Percentiles rank a stretch among this genome's conserved stretches.
phyloP scores from a whole-genome alignment of 1,284 basidiomycete genomes.

The Kwoniella shivajii region DNA sequence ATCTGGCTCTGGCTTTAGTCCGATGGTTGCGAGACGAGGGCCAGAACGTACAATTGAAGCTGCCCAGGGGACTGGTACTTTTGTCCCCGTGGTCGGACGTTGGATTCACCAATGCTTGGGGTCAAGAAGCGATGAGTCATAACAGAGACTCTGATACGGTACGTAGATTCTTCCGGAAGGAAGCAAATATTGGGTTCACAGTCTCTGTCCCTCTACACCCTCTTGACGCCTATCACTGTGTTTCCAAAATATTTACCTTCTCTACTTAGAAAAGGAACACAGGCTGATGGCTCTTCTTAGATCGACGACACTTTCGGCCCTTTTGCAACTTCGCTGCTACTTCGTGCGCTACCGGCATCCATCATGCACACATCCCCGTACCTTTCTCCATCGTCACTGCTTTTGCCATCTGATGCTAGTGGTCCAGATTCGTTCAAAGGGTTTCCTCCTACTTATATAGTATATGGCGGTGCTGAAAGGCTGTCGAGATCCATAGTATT shows the following conservation, averaged over 20 bases:
- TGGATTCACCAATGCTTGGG: constrained; percentile 49
- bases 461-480: constrained; percentile 47
- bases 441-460: constrained; percentile 47
- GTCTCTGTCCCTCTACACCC: not conserved
- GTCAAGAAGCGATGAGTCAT: constrained; percentile 26
- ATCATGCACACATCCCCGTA: constrained; percentile 41
- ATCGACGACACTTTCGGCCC: constrained; percentile 50
- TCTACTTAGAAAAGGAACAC: too few species aligned
- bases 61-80: constrained; percentile 61
- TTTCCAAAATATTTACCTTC: too few species aligned
- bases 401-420: constrained; percentile 21
- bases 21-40: constrained; percentile 45
- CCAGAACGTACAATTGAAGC: constrained; percentile 21
- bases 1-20: constrained; percentile 61
- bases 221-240: too few species aligned
- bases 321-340: constrained; percentile 45
- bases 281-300: too few species aligned
- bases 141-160: constrained; percentile 42
- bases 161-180: constrained; percentile 6
- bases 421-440: constrained; percentile 29
- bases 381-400: constrained; percentile 42
- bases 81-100: constrained; percentile 66
- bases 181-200: not conserved
- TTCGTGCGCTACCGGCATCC: constrained; percentile 36
- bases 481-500: constrained; percentile 37